Evolutionary conservation across 768 basidiomycete genomes (phyloP), one percentile per base, ranked within the genome.

Genomic region (Boletus pseudo-olivaceus): DNA sequence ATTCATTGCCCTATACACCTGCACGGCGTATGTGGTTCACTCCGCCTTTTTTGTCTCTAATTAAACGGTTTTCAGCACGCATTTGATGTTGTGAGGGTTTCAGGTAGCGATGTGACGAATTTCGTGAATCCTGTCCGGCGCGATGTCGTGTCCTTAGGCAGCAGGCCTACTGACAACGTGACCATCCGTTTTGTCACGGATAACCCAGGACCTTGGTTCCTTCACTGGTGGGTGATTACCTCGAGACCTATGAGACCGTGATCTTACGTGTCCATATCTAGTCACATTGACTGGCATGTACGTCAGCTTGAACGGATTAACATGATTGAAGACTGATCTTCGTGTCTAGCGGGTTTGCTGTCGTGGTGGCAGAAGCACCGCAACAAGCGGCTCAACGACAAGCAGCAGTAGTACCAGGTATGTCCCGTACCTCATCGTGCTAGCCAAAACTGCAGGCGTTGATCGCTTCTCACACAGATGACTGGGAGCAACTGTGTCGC

Each of bases 121-220:
- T 76, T 68, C 34, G 61, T 59, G 7, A 73, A 75, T 44, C 76
- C 76, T 5, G 63, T 73, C 23, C 59, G 62, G 29, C 67, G 75
- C 14, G 75, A 76, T 23, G 67, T 68, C 10, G 67, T 72, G 17
- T 63, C 60, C 35, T 50, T 65, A 0, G 71, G 69, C 15, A 46
- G 12, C 3, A 39, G 27, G 0, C 43, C 77, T 63, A 59, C 49
- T 2, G 68, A 80, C 70, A 67, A 78, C 60, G 81, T 81, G 23
- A 78, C 78, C 5, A 73, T 88, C 47, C 78, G 84, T 47, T 87
- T 84, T 67, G 62, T 69, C 23, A 85, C 84, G 1, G 79, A 88
- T 57, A 88, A 88, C 65, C 75, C 86, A 1, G 87, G 86, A 11
- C 79, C 81, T 10, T 85, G 83, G 80, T 72, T 79, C 66, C 64